These are phyloP conservation scores for Naganishia sp. DNA, from an alignment of 1,284 basidiomycete species.

Conservation along the genomic window DNA sequence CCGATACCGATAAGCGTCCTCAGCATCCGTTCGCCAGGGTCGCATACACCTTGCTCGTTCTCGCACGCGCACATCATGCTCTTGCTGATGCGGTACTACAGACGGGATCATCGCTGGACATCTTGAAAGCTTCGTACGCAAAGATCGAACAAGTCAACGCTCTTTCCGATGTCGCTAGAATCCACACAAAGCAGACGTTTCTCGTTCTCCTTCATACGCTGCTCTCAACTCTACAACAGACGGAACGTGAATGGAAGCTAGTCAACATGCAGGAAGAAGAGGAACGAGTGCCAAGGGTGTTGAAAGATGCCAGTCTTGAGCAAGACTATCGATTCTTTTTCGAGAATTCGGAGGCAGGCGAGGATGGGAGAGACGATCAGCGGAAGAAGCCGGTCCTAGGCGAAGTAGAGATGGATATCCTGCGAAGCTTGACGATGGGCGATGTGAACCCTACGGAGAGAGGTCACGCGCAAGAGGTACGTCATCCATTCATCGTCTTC, in stretches of 20 bases:
- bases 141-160: conserved; percentile 11
- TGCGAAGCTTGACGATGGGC: conserved; percentile 15
- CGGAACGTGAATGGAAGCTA: conserved; percentile 34
- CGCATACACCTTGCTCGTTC: conserved; percentile 27
- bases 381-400: conserved; percentile 17
- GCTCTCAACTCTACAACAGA: conserved; percentile 23
- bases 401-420: conserved; percentile 21
- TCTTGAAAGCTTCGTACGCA: conserved; percentile 19
- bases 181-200: conserved; percentile 31
- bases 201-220: conserved; percentile 30
- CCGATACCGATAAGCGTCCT: background rate
- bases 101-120: conserved; percentile 8
- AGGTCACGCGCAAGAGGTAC: conserved; percentile 11
- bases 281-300: background rate
- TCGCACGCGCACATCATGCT: conserved; percentile 25
- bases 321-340: conserved; percentile 35
- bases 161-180: conserved; percentile 17
- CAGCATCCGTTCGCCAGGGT: conserved; percentile 11
- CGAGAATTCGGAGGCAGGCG: background rate
- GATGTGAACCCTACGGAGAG: conserved; percentile 17
- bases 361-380: background rate
- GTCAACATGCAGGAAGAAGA: conserved; percentile 25
- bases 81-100: conserved; percentile 14
- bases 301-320: conserved; percentile 29
- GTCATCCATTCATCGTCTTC: background rate